A percentile compares a stretch with the other conserved stretches of the same genome.
These are phyloP conservation scores for Boletus reticuloceps DNA, from an alignment of 768 basidiomycete genomes.

Conservation along the genomic window DNA sequence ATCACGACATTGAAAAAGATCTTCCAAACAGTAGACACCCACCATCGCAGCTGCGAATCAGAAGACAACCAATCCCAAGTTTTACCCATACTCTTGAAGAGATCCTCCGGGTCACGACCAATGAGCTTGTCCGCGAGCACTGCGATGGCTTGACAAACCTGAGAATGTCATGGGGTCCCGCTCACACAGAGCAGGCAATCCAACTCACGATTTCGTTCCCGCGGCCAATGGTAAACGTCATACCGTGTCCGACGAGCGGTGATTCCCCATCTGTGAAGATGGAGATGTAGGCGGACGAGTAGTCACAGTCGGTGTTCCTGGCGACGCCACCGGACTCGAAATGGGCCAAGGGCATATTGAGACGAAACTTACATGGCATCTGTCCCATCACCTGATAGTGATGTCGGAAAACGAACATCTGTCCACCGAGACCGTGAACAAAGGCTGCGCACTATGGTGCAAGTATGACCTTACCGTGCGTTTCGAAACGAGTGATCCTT, in stretches of 20 bases:
- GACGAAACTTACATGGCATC: conserved; percentile 76
- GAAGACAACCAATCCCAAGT: conserved; percentile 85
- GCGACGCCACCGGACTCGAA: background rate
- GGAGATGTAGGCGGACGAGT: conserved; percentile 88
- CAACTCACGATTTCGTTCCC: conserved; percentile 84
- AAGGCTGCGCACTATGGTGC: background rate
- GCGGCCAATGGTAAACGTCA: conserved; percentile 93
- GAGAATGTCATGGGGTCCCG: conserved; percentile 1
- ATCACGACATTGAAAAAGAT: background rate
- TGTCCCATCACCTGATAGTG: conserved; percentile 85
- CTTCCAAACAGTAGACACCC: conserved; percentile 1
- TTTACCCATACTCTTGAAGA: conserved; percentile 89
- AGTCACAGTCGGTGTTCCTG: conserved; percentile 95
- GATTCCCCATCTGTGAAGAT: conserved; percentile 63
- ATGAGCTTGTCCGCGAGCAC: conserved; percentile 79
- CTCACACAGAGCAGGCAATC: background rate
- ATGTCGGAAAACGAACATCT: conserved; percentile 94
- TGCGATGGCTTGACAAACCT: conserved; percentile 82
- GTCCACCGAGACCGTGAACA: background rate
- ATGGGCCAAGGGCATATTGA: background rate
- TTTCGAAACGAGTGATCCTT: conserved; percentile 57
- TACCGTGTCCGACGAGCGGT: conserved; percentile 81
- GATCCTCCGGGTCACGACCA: conserved; percentile 74
- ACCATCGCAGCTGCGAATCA: conserved; percentile 93
- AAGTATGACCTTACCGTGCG: conserved; percentile 45